phyloP scores from a whole-genome alignment of 2,329 filamentous ascomycete species.

The Cordyceps pruinosa region DNA sequence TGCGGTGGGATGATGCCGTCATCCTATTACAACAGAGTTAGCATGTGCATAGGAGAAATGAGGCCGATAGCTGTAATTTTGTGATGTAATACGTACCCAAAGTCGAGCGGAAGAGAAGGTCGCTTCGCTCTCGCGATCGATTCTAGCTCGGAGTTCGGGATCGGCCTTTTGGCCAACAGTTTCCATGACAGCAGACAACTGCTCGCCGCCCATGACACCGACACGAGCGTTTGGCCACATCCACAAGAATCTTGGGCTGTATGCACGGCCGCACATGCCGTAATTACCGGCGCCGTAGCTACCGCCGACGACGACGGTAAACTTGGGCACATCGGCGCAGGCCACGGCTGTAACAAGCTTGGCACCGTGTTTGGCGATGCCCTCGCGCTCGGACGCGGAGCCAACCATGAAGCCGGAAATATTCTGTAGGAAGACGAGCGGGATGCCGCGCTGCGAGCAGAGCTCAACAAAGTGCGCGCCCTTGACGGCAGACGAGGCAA shows the following conservation, averaged over 20 bases:
- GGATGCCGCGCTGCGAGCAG: constrained; percentile 82
- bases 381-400: constrained; percentile 81
- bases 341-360: constrained; percentile 95
- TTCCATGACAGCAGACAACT: constrained; percentile 89
- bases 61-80: background rate
- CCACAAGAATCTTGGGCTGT: constrained; percentile 84
- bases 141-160: constrained; percentile 71
- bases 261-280: constrained; percentile 95
- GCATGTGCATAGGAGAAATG: constrained; percentile 1
- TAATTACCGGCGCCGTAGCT: constrained; percentile 95
- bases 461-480: constrained; percentile 96
- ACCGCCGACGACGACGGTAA: constrained; percentile 91
- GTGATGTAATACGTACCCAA: constrained; percentile 56
- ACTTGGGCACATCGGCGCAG: constrained; percentile 90
- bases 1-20: constrained; percentile 74
- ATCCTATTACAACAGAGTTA: constrained; percentile 39
- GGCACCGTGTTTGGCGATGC: constrained; percentile 95
- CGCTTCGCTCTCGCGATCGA: constrained; percentile 85
- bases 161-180: constrained; percentile 81
- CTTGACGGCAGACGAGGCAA: constrained; percentile 83
- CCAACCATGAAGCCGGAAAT: constrained; percentile 99
- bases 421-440: constrained; percentile 90
- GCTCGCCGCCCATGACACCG: constrained; percentile 92
- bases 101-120: constrained; percentile 81
- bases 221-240: constrained; percentile 98